phyloP scores from a whole-genome alignment of 2,329 filamentous ascomycete genomes.

The Laburnicola sp. region DNA sequence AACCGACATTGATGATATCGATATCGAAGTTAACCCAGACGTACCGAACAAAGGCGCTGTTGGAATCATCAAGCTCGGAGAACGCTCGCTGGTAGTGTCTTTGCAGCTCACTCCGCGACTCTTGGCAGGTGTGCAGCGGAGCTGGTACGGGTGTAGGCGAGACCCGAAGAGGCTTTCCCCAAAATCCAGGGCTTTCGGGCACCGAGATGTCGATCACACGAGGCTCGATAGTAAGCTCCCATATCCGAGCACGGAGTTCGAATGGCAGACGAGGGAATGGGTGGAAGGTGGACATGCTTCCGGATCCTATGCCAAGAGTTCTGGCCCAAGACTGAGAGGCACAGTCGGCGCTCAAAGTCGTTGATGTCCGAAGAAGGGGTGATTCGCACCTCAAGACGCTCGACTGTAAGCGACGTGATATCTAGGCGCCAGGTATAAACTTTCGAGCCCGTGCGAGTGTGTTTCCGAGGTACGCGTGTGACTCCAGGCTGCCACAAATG shows the following conservation, averaged over 20 bases:
- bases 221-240: constrained; percentile 16
- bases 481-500: no score
- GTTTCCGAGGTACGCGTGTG: no score
- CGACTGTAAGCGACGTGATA: no score
- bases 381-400: no score
- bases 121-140: constrained; percentile 11
- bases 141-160: constrained; percentile 13
- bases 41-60: neutral
- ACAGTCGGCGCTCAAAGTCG: no score
- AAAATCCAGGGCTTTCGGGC: neutral
- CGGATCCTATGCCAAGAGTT: neutral
- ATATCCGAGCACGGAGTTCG: constrained; percentile 14
- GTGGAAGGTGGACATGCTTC: constrained; percentile 13
- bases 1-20: constrained; percentile 4
- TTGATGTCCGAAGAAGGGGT: no score
- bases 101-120: constrained; percentile 8
- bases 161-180: neutral
- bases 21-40: constrained; percentile 3
- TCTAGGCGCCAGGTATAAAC: no score
- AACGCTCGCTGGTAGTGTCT: constrained; percentile 13
- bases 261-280: constrained; percentile 11
- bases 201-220: constrained; percentile 10
- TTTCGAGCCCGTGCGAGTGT: no score
- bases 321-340: no score
- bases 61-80: neutral